These are phyloP conservation scores for Trametes polyzona DNA, from an alignment of 1,284 basidiomycete species.

Conservation along the genomic window DNA sequence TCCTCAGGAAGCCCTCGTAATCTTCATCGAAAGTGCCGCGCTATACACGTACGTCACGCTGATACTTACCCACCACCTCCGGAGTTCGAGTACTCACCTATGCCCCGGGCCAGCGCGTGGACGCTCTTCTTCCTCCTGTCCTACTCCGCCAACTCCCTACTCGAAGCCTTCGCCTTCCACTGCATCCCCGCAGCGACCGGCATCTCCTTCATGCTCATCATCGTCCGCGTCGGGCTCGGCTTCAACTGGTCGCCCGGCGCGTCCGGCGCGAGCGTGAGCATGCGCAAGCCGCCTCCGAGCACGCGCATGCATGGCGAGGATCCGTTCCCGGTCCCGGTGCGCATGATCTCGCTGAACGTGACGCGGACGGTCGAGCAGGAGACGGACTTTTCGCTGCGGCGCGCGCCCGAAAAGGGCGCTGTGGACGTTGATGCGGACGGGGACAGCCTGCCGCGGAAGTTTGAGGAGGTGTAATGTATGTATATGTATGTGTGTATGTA, in stretches of 20 bases:
- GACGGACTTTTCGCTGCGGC: constrained; percentile 20
- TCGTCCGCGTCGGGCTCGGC: constrained; percentile 22
- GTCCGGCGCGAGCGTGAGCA: background rate
- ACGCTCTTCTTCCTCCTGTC: constrained; percentile 21
- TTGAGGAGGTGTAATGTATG: background rate
- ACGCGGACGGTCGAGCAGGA: constrained; percentile 16
- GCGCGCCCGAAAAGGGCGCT: background rate
- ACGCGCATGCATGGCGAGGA: background rate
- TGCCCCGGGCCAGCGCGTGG: constrained; percentile 2
- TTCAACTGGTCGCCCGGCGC: constrained; percentile 15
- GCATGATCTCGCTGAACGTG: constrained; percentile 19
- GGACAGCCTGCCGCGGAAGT: background rate
- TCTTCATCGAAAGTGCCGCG: constrained; percentile 21
- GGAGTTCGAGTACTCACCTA: background rate
- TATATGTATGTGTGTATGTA: no score
- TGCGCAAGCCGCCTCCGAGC: background rate
- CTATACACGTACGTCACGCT: constrained; percentile 13
- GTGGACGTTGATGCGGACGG: background rate
- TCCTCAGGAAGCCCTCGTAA: constrained; percentile 12
- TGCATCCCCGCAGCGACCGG: constrained; percentile 22
- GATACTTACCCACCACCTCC: background rate
- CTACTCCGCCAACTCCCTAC: constrained; percentile 13
- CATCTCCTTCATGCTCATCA: constrained; percentile 26
- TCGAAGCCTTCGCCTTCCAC: constrained; percentile 19
- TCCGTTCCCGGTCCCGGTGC: background rate